These are phyloP conservation scores for Quercus ilex DNA, from an alignment of 306 rosid species.

Conservation along the genomic window DNA sequence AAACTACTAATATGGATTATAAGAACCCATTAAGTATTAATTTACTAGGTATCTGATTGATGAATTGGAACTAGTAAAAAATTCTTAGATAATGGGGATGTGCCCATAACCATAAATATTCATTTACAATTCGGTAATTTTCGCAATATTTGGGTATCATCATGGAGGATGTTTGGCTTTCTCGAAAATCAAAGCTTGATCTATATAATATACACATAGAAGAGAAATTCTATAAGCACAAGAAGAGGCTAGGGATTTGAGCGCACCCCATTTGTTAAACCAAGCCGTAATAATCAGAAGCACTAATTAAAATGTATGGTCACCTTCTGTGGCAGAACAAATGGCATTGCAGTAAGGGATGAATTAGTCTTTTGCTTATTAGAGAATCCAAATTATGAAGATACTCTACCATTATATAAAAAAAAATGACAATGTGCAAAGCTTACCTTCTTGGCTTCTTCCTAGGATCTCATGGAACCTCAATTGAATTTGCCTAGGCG, in stretches of 20 bases:
- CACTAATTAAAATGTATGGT: too few species aligned
- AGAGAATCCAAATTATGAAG: too few species aligned
- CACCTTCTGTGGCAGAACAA: too few species aligned
- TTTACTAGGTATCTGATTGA: neutral
- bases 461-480: slow-evolving; percentile 18
- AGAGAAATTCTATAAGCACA: neutral
- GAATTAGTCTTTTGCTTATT: neutral
- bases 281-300: too few species aligned
- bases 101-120: neutral
- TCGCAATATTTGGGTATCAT: neutral
- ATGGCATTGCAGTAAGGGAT: neutral
- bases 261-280: neutral
- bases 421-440: too few species aligned
- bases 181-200: neutral
- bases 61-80: neutral
- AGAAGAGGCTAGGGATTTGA: neutral
- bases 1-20: too few species aligned
- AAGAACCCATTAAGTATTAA: neutral
- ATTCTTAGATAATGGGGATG: neutral
- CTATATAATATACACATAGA: neutral
- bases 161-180: slow-evolving; percentile 22
- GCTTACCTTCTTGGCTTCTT: neutral
- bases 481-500: slow-evolving; percentile 25
- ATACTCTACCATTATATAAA: too few species aligned
- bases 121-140: neutral